Evolutionary conservation across 192 early-diverging fungal species (phyloP).

Genomic region (Entomortierella chlamydospora): DNA sequence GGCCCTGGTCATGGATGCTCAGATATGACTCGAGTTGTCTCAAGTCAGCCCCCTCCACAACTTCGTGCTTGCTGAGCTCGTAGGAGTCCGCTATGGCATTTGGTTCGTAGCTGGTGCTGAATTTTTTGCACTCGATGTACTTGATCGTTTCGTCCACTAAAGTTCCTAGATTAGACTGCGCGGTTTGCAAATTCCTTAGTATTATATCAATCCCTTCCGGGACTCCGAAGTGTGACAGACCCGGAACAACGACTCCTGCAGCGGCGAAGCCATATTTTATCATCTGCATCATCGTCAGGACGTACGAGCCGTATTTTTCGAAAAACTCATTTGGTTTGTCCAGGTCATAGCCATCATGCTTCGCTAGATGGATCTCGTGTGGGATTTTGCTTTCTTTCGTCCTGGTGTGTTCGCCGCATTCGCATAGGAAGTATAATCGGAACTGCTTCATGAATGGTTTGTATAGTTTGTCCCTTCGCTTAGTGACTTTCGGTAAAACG

Average conservation of each 20-base stretch:
- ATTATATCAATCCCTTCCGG: neutral
- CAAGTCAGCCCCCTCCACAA: constrained; percentile 9
- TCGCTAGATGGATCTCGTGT: constrained; percentile 21
- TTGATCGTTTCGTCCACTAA: constrained; percentile 10
- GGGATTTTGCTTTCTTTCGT: neutral
- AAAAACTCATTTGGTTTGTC: constrained; percentile 24
- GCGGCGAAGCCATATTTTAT: neutral
- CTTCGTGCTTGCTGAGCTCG: neutral
- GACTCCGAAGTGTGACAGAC: neutral
- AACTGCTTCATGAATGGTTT: neutral
- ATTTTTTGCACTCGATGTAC: neutral
- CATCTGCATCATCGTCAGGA: constrained; percentile 4
- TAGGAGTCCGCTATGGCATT: neutral
- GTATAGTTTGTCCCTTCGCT: neutral
- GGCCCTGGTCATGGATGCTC: constrained; percentile 1
- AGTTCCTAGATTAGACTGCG: neutral
- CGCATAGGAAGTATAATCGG: constrained; percentile 13
- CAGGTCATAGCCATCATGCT: constrained; percentile 21
- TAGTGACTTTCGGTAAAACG: neutral
- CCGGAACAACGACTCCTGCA: neutral
- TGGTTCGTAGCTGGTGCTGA: neutral
- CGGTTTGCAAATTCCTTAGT: neutral
- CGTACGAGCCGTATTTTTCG: constrained; percentile 25
- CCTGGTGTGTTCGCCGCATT: constrained; percentile 12
- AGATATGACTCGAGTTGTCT: constrained; percentile 11